Evolutionary conservation across 441 rosid genomes (phyloP).

Genomic region (Euphorbia corollata): DNA sequence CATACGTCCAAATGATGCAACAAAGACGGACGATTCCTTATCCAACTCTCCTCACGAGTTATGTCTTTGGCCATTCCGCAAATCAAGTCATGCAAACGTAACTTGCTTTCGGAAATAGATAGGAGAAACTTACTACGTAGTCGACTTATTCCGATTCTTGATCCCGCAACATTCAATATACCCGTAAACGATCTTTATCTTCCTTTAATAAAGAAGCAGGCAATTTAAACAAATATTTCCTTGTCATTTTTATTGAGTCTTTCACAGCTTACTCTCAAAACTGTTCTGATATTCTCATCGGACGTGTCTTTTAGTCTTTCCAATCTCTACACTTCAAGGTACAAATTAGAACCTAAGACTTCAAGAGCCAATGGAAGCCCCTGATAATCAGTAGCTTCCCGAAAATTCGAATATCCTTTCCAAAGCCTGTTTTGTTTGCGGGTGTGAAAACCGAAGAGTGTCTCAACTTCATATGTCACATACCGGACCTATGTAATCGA

Average conservation of each 20-base stretch:
- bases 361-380: constrained; percentile 10
- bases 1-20: too few species aligned
- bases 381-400: background rate
- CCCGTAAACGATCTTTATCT: background rate
- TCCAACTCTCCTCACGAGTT: background rate
- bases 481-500: background rate
- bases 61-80: background rate
- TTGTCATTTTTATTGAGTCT: background rate
- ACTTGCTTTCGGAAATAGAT: background rate
- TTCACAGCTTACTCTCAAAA: constrained; percentile 6
- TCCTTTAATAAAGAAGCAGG: constrained; percentile 15
- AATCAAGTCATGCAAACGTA: constrained; percentile 27
- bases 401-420: background rate
- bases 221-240: constrained; percentile 12
- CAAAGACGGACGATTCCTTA: background rate
- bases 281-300: background rate
- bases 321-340: constrained; percentile 11
- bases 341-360: constrained; percentile 21
- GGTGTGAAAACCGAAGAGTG: constrained; percentile 1
- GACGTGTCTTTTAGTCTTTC: constrained; percentile 17
- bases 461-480: constrained; percentile 8
- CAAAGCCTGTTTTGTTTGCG: background rate
- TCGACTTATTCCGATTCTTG: background rate
- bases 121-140: constrained; percentile 10
- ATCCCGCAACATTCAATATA: background rate